A percentile compares a stretch with the other conserved stretches of the same genome.
phyloP scores from a whole-genome alignment of 2,329 filamentous ascomycete species.

The Daldinia sp. region DNA sequence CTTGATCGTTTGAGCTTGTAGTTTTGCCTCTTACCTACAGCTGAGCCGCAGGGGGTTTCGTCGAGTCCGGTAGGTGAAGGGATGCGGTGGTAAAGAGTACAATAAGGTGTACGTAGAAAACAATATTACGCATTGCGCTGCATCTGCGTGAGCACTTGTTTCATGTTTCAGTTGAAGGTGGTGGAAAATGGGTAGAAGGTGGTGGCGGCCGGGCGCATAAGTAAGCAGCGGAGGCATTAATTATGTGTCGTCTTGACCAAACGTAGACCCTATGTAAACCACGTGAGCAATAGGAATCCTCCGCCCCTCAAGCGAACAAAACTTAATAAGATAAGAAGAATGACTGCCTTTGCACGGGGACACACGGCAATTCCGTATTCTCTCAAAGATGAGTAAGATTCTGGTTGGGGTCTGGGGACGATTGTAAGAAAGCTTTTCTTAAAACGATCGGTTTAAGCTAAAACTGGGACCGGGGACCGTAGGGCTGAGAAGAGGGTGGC shows the following conservation, averaged over 20 bases:
- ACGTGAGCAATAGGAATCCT: slow-evolving; percentile 27
- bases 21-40: slow-evolving; percentile 19
- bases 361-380: slow-evolving; percentile 17
- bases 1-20: slow-evolving; percentile 1
- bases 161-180: slow-evolving; percentile 18
- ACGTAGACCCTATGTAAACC: slow-evolving; percentile 21
- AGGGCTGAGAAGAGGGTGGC: slow-evolving; percentile 33
- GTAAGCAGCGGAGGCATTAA: neutral
- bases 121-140: neutral
- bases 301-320: neutral
- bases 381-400: slow-evolving; percentile 10
- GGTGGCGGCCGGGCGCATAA: slow-evolving; percentile 33
- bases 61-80: neutral
- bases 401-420: slow-evolving; percentile 22
- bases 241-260: neutral
- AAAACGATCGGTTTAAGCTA: slow-evolving; percentile 21
- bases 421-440: slow-evolving; percentile 8
- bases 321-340: slow-evolving; percentile 5
- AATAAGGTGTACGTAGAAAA: neutral
- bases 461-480: slow-evolving; percentile 30
- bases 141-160: slow-evolving; percentile 15
- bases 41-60: slow-evolving; percentile 12
- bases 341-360: slow-evolving; percentile 13
- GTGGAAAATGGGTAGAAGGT: neutral
- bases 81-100: neutral